Evolutionary conservation across 257 asterid genomes (phyloP).

Genomic region (Gentiana macrophylla): DNA sequence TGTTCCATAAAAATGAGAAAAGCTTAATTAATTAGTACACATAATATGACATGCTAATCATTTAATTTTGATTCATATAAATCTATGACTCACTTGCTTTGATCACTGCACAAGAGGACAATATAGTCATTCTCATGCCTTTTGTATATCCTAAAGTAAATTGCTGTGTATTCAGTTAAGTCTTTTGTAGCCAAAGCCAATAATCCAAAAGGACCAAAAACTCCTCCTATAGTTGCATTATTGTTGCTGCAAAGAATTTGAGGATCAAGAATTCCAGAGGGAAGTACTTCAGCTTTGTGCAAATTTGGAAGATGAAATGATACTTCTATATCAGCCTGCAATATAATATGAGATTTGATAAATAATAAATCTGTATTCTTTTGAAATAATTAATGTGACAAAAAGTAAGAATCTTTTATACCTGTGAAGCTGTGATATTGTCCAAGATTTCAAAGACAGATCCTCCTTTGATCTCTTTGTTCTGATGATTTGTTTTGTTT

Average conservation of each 20-base stretch:
- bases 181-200: conserved; percentile 20
- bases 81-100: conserved; percentile 14
- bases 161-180: conserved; percentile 23
- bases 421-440: conserved; percentile 54
- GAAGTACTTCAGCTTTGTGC: conserved; percentile 12
- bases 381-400: not conserved
- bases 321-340: conserved; percentile 25
- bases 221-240: conserved; percentile 15
- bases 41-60: not conserved
- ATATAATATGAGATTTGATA: not conserved
- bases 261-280: conserved; percentile 13
- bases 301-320: conserved; percentile 16
- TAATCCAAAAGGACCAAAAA: conserved; percentile 29
- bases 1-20: not conserved
- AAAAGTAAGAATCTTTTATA: conserved; percentile 7
- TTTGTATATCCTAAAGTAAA: conserved; percentile 20
- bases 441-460: conserved; percentile 36
- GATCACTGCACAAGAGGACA: conserved; percentile 31
- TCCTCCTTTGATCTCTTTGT: conserved; percentile 28
- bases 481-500: conserved; percentile 18
- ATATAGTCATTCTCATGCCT: conserved; percentile 5
- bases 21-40: not conserved
- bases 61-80: not conserved
- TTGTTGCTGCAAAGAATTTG: conserved; percentile 17
- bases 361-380: not conserved